Base-by-base conservation (phyloP, 108 stramenopile species). In the Discostella stelligeroides region DNA sequence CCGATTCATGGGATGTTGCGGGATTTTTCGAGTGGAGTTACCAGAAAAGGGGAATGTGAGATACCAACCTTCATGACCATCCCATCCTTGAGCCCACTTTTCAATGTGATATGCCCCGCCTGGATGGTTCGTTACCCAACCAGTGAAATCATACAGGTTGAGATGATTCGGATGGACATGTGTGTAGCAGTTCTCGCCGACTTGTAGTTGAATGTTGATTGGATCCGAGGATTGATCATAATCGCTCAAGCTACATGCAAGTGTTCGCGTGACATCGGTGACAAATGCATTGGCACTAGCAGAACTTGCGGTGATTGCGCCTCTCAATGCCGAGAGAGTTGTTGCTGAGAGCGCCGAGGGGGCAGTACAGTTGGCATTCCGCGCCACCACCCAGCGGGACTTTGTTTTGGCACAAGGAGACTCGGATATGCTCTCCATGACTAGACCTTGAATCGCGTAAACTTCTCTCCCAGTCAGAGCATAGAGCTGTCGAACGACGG, bases 131-230 rank as follows among this genome's bases (percentile, higher is more conserved):
- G 38, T 30, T 6, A 53, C 71, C 82, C 82, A 89, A 38, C 69
- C 72, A 12, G 84, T 85, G 18, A 86, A 72, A 43, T 89, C 88
- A 45, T 85, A 89, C 39, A 89, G 82, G 59, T 81, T 76, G 28
- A 61, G 62, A 46, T 79, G 61, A 12, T 81, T 70, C 40, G 68
- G 82, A 63, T 89, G 85, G 1, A 86, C 84, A 56, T 86, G 78
- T 30, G 66, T 68, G 51, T 66, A 74, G 25, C 80, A 81, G 42
- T 73, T 59, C 30, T 28, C n/a, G 8, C 69, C 74, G 39, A 81
- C 38, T 66, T 76, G 80, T 38, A 81, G 68, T 38, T 76, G 68
- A 37, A 81, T 64, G 49, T 60, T 25, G 28, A 73, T 38, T 0
- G 18, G 59, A 46, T 62, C 67, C 10, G 58, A 45, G 17, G 21